Evolutionary conservation across 768 basidiomycete genomes (phyloP).

Genomic region (Termitomyces eurrhizus): DNA sequence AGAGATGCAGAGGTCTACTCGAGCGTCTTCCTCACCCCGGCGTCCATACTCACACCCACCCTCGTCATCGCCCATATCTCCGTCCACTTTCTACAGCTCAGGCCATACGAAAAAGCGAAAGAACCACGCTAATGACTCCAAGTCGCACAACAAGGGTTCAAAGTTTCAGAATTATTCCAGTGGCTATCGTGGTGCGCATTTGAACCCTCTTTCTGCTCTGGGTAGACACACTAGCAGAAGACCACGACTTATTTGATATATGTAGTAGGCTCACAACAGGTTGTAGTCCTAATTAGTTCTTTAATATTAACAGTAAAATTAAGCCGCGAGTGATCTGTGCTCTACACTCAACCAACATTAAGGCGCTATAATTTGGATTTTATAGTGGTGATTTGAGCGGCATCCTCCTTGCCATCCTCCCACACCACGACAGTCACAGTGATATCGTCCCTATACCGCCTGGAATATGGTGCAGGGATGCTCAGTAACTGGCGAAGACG

Average conservation of each 20-base stretch:
- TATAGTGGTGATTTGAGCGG: constrained; percentile 29
- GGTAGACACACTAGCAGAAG: constrained; percentile 3
- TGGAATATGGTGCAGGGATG: constrained; percentile 77
- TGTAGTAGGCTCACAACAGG: neutral
- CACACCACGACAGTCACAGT: constrained; percentile 86
- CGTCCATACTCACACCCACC: constrained; percentile 26
- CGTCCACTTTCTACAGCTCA: constrained; percentile 32
- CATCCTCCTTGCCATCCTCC: constrained; percentile 60
- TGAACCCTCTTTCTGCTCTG: constrained; percentile 13
- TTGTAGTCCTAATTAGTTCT: constrained; percentile 1
- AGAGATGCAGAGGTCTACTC: constrained; percentile 16
- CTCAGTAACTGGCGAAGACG: constrained; percentile 62
- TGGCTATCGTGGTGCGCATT: constrained; percentile 7
- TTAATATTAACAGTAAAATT: constrained; percentile 15
- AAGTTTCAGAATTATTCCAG: constrained; percentile 1
- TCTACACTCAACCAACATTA: neutral
- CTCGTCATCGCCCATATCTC: constrained; percentile 27
- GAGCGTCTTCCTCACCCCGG: constrained; percentile 7
- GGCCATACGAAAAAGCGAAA: constrained; percentile 28
- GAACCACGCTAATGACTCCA: constrained; percentile 11
- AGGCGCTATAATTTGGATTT: constrained; percentile 47
- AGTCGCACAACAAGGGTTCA: neutral
- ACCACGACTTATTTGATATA: constrained; percentile 17
- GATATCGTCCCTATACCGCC: constrained; percentile 79
- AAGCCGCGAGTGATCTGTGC: constrained; percentile 1